phyloP scores from a whole-genome alignment of 768 basidiomycete species.

The Lentinula sp. region DNA sequence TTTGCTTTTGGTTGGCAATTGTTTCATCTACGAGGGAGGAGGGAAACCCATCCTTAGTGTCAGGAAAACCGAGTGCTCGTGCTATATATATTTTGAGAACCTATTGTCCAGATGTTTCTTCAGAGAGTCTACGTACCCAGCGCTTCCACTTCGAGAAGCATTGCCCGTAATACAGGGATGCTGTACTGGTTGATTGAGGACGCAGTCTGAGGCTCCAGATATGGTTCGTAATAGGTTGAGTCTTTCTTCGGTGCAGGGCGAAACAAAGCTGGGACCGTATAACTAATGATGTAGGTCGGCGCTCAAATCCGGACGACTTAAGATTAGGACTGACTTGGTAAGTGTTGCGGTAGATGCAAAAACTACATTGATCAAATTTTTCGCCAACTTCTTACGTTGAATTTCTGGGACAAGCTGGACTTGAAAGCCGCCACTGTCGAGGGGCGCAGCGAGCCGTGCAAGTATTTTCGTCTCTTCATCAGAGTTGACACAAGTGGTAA shows the following conservation, averaged over 20 bases:
- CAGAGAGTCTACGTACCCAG: slow-evolving; percentile 19
- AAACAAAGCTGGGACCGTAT: slow-evolving; percentile 29
- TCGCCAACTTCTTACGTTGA: slow-evolving; percentile 36
- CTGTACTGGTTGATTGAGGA: slow-evolving; percentile 25
- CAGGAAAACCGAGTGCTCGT: slow-evolving; percentile 18
- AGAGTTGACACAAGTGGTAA: slow-evolving; percentile 19
- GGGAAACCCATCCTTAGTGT: slow-evolving; percentile 23
- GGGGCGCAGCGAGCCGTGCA: slow-evolving; percentile 22
- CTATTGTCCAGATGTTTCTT: background rate
- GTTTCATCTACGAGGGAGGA: slow-evolving; percentile 20
- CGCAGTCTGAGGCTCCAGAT: slow-evolving; percentile 22
- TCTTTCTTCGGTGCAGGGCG: slow-evolving; percentile 18
- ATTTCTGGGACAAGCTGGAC: slow-evolving; percentile 25
- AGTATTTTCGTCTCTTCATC: slow-evolving; percentile 21
- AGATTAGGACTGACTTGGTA: background rate
- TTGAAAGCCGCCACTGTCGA: slow-evolving; percentile 22
- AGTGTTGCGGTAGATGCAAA: slow-evolving; percentile 23
- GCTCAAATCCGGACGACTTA: too few species aligned
- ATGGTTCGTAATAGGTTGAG: slow-evolving; percentile 18
- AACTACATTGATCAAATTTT: slow-evolving; percentile 38
- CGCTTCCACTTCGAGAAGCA: slow-evolving; percentile 32
- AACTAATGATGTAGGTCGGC: slow-evolving; percentile 5
- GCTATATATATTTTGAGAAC: slow-evolving; percentile 16
- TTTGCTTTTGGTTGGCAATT: slow-evolving; percentile 12
- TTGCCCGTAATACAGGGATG: slow-evolving; percentile 28